Evolutionary conservation across 129 eudicot genomes (phyloP).

Genomic region (Cynara cardunculus): DNA sequence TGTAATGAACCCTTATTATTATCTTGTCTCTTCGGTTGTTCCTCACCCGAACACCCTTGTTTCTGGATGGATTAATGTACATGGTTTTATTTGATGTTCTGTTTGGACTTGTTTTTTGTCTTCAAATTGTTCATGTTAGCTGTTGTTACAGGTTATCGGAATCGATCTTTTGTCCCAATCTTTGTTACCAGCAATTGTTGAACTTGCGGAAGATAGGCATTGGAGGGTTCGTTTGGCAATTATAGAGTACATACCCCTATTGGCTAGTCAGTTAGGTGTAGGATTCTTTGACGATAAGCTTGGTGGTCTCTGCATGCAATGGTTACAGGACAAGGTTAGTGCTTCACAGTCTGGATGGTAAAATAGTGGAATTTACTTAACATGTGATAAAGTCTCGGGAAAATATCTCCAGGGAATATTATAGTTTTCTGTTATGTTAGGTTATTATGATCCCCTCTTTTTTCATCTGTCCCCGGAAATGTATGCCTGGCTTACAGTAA

Average conservation of each 20-base stretch:
- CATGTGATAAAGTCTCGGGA: not conserved
- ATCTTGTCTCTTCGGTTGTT: not conserved
- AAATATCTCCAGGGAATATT: not conserved
- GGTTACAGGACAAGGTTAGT: constrained; percentile 97
- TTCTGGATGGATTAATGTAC: not conserved
- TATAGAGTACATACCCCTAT: constrained; percentile 89
- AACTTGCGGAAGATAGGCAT: constrained; percentile 99
- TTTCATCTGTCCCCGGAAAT: too few species aligned
- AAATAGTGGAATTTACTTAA: not conserved
- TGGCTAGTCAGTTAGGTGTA: constrained; percentile 98
- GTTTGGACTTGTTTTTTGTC: not conserved
- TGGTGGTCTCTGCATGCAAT: constrained; percentile 97
- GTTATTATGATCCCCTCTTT: not conserved
- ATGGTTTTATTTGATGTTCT: not conserved
- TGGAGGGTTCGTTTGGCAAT: constrained; percentile 99
- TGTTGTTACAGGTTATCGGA: constrained; percentile 79
- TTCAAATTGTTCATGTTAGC: not conserved
- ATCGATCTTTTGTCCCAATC: constrained; percentile 94
- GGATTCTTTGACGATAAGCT: constrained; percentile 98
- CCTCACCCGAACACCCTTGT: not conserved
- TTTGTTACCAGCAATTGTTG: constrained; percentile 90
- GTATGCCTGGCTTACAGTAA: not conserved
- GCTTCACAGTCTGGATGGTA: not conserved
- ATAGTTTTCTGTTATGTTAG: not conserved
- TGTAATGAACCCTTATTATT: not conserved